Conservation (phyloP, 139 green algal species). For the Coelastrella sp. region DNA sequence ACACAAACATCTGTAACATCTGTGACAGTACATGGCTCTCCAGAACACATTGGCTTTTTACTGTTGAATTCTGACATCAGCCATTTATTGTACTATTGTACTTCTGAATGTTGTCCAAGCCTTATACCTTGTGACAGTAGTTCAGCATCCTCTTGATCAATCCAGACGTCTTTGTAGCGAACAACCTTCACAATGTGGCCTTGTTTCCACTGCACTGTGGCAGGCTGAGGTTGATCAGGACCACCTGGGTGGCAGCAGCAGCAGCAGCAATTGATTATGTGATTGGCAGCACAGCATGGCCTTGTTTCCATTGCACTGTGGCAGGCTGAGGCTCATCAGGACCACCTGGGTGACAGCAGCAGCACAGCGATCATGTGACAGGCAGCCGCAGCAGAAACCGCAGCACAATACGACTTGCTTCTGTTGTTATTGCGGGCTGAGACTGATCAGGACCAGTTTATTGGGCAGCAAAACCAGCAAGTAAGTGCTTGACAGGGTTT, state of each 20-base stretch:
- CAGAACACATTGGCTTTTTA: not conserved
- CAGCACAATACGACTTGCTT: too few relatives aligned
- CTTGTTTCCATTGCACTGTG: not conserved
- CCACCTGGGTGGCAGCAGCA: constrained; percentile 13
- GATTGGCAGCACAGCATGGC: not conserved
- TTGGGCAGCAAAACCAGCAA: too few relatives aligned
- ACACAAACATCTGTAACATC: too few relatives aligned
- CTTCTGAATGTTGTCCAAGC: not conserved
- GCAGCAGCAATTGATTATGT: not conserved
- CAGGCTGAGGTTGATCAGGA: not conserved
- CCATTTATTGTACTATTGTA: too few relatives aligned
- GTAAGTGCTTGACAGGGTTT: too few relatives aligned
- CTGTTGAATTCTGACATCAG: too few relatives aligned
- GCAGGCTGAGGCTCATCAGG: not conserved
- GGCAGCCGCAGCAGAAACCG: not conserved
- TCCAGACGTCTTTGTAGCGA: constrained; percentile 1
- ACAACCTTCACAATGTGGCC: constrained; percentile 34
- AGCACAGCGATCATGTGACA: not conserved
- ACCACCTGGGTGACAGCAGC: constrained; percentile 21
- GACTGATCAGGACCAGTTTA: too few relatives aligned
- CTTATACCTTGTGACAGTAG: not conserved
- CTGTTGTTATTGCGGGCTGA: too few relatives aligned
- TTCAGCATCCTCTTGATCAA: constrained; percentile 36
- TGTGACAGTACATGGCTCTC: not conserved
- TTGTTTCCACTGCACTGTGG: not conserved